phyloP scores from a whole-genome alignment of 139 green algal genomes.

The Coccomyxa sp. region DNA sequence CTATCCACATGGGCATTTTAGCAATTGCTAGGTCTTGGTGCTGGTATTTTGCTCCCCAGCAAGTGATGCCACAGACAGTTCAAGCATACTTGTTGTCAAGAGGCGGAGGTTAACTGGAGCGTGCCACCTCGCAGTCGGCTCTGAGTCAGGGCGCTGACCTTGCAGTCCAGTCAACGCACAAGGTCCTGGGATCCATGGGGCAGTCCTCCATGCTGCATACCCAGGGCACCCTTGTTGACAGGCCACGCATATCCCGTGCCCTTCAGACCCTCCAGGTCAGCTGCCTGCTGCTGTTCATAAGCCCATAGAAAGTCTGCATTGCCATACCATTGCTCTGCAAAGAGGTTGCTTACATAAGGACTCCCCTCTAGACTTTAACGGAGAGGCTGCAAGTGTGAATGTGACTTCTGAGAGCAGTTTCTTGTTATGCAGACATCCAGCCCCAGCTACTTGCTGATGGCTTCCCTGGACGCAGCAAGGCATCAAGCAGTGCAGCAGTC shows the following conservation, averaged over 20 bases:
- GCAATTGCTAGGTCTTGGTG: no score
- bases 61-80: no score
- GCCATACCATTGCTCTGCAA: neutral
- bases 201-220: slow-evolving; percentile 85
- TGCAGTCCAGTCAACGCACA: slow-evolving; percentile 92
- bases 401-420: neutral
- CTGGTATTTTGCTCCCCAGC: no score
- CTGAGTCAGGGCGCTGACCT: slow-evolving; percentile 76
- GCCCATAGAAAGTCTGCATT: neutral
- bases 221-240: slow-evolving; percentile 6
- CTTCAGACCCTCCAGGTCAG: slow-evolving; percentile 52
- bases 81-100: no score
- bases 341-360: no score
- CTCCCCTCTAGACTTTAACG: neutral
- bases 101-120: no score
- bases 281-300: neutral
- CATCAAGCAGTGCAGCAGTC: slow-evolving; percentile 22
- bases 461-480: slow-evolving; percentile 84
- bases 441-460: slow-evolving; percentile 89
- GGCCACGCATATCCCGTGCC: slow-evolving; percentile 11
- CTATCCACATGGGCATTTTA: no score
- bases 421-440: slow-evolving; percentile 51
- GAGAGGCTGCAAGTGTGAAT: neutral
- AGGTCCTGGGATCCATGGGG: slow-evolving; percentile 27
- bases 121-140: no score